phyloP scores from a whole-genome alignment of 495 filamentous ascomycete species.

The Amphirosellinia nigrospora region DNA sequence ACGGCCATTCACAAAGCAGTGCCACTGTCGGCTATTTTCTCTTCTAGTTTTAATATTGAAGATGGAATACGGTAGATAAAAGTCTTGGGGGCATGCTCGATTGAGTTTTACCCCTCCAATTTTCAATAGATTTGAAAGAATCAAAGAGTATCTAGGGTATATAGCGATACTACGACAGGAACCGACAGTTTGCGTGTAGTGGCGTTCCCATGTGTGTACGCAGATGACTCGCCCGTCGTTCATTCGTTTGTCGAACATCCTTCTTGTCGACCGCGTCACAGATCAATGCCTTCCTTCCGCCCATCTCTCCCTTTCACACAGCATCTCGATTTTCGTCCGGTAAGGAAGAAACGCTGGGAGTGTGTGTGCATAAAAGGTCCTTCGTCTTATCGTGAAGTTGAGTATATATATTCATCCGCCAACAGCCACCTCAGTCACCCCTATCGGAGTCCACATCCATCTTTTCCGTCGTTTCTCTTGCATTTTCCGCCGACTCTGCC shows the following conservation, averaged over 20 bases:
- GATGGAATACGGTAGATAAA: neutral
- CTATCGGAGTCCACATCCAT: slow-evolving; percentile 25
- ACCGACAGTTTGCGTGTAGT: neutral
- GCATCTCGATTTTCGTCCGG: neutral
- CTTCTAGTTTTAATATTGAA: too few relatives aligned
- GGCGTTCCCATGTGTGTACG: neutral
- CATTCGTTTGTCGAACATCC: neutral
- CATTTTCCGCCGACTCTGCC: slow-evolving; percentile 10
- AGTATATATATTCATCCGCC: neutral
- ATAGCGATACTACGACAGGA: neutral
- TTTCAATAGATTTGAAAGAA: slow-evolving; percentile 9
- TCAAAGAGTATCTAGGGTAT: slow-evolving; percentile 18
- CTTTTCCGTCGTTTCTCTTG: slow-evolving; percentile 24
- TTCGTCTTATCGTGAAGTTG: neutral
- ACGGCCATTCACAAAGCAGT: neutral
- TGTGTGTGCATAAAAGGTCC: neutral
- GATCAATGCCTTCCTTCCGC: neutral
- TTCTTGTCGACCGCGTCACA: neutral
- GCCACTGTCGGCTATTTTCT: too few relatives aligned
- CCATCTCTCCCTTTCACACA: neutral
- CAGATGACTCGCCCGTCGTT: neutral
- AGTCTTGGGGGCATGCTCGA: neutral
- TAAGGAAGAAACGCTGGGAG: neutral
- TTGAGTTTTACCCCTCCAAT: neutral
- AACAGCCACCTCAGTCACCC: neutral